phyloP scores from a whole-genome alignment of 2,329 filamentous ascomycete species.

The Escovopsis sp. region DNA sequence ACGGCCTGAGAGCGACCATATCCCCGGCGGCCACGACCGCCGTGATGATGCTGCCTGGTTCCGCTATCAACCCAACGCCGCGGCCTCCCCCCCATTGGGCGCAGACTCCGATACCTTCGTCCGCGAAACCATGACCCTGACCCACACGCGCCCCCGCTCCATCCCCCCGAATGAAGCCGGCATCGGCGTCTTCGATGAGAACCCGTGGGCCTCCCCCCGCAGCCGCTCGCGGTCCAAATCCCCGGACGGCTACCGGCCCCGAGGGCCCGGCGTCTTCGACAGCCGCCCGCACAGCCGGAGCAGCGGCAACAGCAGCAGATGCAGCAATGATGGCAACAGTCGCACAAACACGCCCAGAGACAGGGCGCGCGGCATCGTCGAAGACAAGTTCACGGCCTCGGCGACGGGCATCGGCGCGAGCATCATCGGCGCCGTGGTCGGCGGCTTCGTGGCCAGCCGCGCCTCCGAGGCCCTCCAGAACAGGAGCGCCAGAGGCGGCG shows the following conservation, averaged over 20 bases:
- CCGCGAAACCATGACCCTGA: slow-evolving; percentile 15
- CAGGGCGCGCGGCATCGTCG: slow-evolving; percentile 25
- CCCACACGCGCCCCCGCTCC: slow-evolving; percentile 16
- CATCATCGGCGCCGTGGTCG: slow-evolving; percentile 37
- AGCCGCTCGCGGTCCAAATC: slow-evolving; percentile 11
- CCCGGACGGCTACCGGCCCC: slow-evolving; percentile 10
- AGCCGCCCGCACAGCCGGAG: slow-evolving; percentile 3
- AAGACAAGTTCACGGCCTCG: slow-evolving; percentile 32
- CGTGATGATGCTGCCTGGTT: slow-evolving; percentile 7
- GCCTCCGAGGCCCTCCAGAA: slow-evolving; percentile 26
- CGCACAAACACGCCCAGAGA: slow-evolving; percentile 18
- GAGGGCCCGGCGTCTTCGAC: slow-evolving; percentile 3
- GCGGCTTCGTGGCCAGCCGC: slow-evolving; percentile 36
- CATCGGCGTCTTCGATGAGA: slow-evolving; percentile 12
- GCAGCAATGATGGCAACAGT: no score
- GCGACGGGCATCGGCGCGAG: slow-evolving; percentile 33
- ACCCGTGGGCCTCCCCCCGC: slow-evolving; percentile 6
- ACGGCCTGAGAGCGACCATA: slow-evolving; percentile 17
- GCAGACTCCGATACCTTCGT: slow-evolving; percentile 9
- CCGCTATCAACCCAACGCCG: not conserved
- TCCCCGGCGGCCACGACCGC: slow-evolving; percentile 12
- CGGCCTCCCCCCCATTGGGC: not conserved
- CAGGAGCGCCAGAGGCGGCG: slow-evolving; percentile 6
- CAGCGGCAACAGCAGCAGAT: slow-evolving; percentile 4
- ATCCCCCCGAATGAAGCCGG: slow-evolving; percentile 15